phyloP scores from a whole-genome alignment of 2,329 filamentous ascomycete genomes.

The Neonectria faginata region DNA sequence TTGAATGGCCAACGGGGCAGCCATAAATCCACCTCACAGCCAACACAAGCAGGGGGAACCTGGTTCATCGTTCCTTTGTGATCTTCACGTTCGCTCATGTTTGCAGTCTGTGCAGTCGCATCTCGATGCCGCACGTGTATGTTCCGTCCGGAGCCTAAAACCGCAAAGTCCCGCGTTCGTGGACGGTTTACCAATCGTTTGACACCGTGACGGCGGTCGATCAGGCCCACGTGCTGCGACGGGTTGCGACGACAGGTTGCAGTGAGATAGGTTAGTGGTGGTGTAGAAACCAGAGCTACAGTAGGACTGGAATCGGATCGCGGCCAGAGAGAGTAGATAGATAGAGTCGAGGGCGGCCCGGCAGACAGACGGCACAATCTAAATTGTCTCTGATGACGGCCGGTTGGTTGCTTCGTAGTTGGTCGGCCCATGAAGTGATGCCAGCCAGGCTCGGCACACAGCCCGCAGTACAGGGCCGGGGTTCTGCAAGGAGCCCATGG shows the following conservation, averaged over 20 bases:
- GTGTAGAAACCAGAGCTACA: background rate
- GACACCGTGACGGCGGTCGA: slow-evolving; percentile 33
- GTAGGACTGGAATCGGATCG: background rate
- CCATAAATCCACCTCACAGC: background rate
- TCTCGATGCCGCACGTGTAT: background rate
- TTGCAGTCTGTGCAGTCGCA: background rate
- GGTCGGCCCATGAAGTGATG: background rate
- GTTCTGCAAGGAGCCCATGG: background rate
- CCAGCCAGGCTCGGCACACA: background rate
- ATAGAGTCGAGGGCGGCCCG: no score
- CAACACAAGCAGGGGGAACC: background rate
- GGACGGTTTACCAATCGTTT: slow-evolving; percentile 37
- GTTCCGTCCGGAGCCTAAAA: background rate
- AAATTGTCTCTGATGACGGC: background rate
- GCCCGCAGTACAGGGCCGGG: background rate
- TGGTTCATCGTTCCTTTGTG: background rate
- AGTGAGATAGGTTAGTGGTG: background rate
- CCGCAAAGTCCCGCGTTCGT: background rate
- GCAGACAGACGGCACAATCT: no score
- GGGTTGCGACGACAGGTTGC: slow-evolving; percentile 25
- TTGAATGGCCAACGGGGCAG: background rate
- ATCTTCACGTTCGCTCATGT: background rate
- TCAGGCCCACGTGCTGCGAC: slow-evolving; percentile 37
- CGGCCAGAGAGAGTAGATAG: no score
- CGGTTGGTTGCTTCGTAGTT: background rate